phyloP scores from a whole-genome alignment of 2,329 filamentous ascomycete species.

The Colletotrichum truncatum region DNA sequence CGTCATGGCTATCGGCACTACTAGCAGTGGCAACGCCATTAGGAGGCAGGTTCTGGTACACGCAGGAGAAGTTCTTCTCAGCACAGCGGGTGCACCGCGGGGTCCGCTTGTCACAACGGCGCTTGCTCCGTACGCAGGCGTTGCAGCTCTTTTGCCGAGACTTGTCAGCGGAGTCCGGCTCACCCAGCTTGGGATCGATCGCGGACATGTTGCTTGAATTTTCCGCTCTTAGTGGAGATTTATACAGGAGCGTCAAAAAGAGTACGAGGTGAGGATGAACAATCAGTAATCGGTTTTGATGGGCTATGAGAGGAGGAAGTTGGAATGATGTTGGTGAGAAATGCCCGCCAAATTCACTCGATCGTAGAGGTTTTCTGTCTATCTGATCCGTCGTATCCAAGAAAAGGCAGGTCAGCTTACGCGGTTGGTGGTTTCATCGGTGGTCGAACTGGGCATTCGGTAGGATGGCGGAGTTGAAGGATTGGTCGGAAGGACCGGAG shows the following conservation, averaged over 20 bases:
- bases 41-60: conserved; percentile 49
- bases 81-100: conserved; percentile 54
- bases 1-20: background rate
- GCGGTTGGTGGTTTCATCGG: background rate
- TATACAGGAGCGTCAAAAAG: too few relatives aligned
- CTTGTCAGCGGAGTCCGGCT: conserved; percentile 37
- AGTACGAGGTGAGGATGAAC: background rate
- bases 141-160: conserved; percentile 63
- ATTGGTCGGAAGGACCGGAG: background rate
- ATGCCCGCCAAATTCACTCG: background rate
- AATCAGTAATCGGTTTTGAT: too few relatives aligned
- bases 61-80: conserved; percentile 50
- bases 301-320: background rate
- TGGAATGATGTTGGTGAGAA: background rate
- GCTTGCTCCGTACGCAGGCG: conserved; percentile 56
- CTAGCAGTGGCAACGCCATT: background rate
- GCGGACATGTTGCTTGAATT: background rate
- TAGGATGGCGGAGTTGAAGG: background rate
- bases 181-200: background rate
- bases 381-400: background rate
- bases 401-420: background rate
- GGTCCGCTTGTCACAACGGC: conserved; percentile 55
- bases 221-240: background rate
- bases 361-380: background rate
- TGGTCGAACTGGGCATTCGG: background rate